Evolutionary conservation across 768 basidiomycete genomes (phyloP).

Genomic region (Epithele typhae): DNA sequence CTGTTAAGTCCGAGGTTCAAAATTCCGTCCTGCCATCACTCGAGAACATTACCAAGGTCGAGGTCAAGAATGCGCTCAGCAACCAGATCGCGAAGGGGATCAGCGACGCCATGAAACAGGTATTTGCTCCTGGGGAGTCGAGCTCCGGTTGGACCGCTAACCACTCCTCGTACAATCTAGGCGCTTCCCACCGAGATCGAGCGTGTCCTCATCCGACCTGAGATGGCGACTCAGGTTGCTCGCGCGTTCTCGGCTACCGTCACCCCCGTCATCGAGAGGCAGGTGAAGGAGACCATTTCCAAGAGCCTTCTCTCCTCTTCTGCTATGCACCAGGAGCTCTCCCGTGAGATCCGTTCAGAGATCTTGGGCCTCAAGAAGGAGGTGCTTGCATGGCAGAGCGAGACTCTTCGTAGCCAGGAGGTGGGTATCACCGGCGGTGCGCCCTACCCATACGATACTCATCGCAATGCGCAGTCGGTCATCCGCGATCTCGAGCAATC

Average conservation of each 20-base stretch:
- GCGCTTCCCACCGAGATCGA: slow-evolving; percentile 76
- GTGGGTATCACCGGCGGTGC: slow-evolving; percentile 34
- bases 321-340: slow-evolving; percentile 73
- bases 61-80: slow-evolving; percentile 74
- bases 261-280: slow-evolving; percentile 73
- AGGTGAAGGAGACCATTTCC: slow-evolving; percentile 74
- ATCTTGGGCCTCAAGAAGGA: slow-evolving; percentile 77
- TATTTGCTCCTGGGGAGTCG: slow-evolving; percentile 23
- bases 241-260: slow-evolving; percentile 67
- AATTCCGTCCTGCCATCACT: slow-evolving; percentile 79
- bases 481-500: slow-evolving; percentile 81
- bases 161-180: slow-evolving; percentile 45
- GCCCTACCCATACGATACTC: too few species aligned
- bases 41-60: slow-evolving; percentile 75
- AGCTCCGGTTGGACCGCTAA: background rate
- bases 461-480: slow-evolving; percentile 41
- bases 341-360: slow-evolving; percentile 71
- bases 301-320: slow-evolving; percentile 74
- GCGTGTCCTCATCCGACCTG: slow-evolving; percentile 69
- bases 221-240: slow-evolving; percentile 73
- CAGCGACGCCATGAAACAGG: slow-evolving; percentile 69
- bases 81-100: slow-evolving; percentile 74
- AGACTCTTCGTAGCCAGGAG: slow-evolving; percentile 75
- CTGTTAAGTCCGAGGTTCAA: slow-evolving; percentile 81
- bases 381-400: slow-evolving; percentile 76